These are phyloP conservation scores for Trichodelitschia bisporula DNA, from an alignment of 495 filamentous ascomycete genomes.

Conservation along the genomic window DNA sequence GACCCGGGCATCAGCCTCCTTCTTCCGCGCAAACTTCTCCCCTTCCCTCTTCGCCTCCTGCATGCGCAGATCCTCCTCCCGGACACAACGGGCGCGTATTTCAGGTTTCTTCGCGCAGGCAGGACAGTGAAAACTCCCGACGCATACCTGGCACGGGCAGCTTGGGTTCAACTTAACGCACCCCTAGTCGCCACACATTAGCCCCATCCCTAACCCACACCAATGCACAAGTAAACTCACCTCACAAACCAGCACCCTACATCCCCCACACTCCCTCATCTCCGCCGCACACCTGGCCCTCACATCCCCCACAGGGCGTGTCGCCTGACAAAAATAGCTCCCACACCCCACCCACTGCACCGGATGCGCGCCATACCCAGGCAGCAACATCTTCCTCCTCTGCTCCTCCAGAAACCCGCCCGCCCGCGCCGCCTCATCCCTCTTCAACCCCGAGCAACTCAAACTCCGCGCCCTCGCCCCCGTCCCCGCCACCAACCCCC, in stretches of 20 bases:
- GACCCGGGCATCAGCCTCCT: not conserved
- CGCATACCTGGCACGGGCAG: slow-evolving; percentile 29
- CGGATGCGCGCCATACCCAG: slow-evolving; percentile 15
- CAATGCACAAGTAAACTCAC: slow-evolving; percentile 10
- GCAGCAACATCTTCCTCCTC: slow-evolving; percentile 11
- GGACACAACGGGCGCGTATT: slow-evolving; percentile 7
- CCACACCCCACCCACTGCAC: slow-evolving; percentile 32
- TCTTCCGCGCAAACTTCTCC: slow-evolving; percentile 4
- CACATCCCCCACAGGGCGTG: slow-evolving; percentile 24
- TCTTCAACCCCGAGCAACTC: not conserved
- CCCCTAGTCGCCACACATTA: not conserved
- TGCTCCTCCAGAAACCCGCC: not conserved
- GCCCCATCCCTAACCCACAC: not conserved
- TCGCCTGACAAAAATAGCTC: slow-evolving; percentile 29
- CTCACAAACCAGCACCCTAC: slow-evolving; percentile 29
- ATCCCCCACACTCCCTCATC: slow-evolving; percentile 27
- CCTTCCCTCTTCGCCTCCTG: slow-evolving; percentile 5
- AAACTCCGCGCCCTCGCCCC: not conserved
- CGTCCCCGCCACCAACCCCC: not conserved
- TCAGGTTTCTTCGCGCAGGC: slow-evolving; percentile 20
- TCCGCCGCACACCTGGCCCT: slow-evolving; percentile 24
- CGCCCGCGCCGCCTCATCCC: not conserved
- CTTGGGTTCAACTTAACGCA: slow-evolving; percentile 21
- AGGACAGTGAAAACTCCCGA: slow-evolving; percentile 26
- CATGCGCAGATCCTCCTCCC: slow-evolving; percentile 12